Evolutionary conservation across 257 asterid genomes (phyloP).

Genomic region (Rauvolfia tetraphylla): DNA sequence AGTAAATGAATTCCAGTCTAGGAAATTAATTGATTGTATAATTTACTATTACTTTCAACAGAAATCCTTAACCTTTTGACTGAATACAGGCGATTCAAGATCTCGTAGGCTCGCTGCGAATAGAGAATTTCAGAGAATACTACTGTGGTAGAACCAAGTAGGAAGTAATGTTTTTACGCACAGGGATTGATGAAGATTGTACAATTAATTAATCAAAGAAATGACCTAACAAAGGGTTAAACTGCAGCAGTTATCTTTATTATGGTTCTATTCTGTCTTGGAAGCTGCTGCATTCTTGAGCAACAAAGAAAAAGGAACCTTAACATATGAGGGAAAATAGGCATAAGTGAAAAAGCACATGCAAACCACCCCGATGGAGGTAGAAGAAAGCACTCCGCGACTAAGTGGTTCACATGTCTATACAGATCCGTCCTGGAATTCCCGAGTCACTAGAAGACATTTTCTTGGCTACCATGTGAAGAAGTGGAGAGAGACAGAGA

Average conservation of each 20-base stretch:
- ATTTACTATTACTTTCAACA: constrained; percentile 14
- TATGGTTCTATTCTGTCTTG: background rate
- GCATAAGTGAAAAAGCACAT: constrained; percentile 49
- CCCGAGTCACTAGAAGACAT: constrained; percentile 37
- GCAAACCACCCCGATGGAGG: constrained; percentile 53
- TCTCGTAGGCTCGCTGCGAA: background rate
- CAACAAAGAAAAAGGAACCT: constrained; percentile 21
- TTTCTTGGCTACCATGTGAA: constrained; percentile 36
- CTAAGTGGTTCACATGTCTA: constrained; percentile 72
- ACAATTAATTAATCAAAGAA: background rate
- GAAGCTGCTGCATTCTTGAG: constrained; percentile 1
- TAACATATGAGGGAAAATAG: constrained; percentile 28
- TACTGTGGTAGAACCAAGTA: background rate
- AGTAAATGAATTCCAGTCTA: constrained; percentile 16
- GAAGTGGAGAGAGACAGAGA: constrained; percentile 7
- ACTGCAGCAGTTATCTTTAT: background rate
- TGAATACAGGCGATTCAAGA: background rate
- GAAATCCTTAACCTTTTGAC: constrained; percentile 13
- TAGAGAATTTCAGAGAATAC: background rate
- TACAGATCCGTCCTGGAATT: constrained; percentile 49
- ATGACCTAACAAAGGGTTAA: background rate
- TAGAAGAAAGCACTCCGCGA: constrained; percentile 28
- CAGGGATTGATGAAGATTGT: background rate
- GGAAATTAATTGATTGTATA: constrained; percentile 8
- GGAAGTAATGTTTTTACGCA: background rate